Evolutionary conservation across 768 basidiomycete species (phyloP).

Genomic region (Mycena floridula): DNA sequence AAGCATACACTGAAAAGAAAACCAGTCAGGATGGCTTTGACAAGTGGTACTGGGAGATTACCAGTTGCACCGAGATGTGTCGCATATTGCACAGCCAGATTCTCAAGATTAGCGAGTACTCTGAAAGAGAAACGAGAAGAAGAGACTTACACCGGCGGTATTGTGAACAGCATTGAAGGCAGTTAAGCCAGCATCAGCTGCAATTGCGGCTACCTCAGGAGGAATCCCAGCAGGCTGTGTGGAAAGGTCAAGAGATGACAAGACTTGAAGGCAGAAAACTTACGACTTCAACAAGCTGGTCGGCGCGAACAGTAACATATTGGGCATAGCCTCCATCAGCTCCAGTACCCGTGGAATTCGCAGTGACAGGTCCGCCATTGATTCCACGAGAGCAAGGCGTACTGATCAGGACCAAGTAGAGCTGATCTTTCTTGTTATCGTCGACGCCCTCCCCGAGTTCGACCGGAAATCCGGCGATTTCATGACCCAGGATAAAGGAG

Average conservation of each 20-base stretch:
- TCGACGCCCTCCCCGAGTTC: slow-evolving; percentile 13
- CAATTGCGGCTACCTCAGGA: slow-evolving; percentile 10
- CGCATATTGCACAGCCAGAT: slow-evolving; percentile 14
- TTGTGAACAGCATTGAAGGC: slow-evolving; percentile 11
- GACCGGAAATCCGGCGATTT: slow-evolving; percentile 9
- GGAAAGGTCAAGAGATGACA: no score
- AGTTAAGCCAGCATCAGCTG: slow-evolving; percentile 10
- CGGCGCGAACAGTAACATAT: slow-evolving; percentile 4
- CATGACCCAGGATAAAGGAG: slow-evolving; percentile 11
- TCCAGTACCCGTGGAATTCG: slow-evolving; percentile 4
- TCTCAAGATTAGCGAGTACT: not conserved
- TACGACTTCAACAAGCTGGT: slow-evolving; percentile 11
- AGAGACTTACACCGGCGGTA: slow-evolving; percentile 6
- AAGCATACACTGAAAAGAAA: slow-evolving; percentile 15
- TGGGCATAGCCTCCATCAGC: slow-evolving; percentile 10
- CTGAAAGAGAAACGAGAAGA: not conserved
- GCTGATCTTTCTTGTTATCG: not conserved
- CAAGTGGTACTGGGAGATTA: not conserved
- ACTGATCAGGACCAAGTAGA: slow-evolving; percentile 5
- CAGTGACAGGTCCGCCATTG: no score
- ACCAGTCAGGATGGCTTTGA: not conserved
- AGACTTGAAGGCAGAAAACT: not conserved
- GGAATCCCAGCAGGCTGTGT: slow-evolving; percentile 10
- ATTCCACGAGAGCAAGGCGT: no score
- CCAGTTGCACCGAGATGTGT: slow-evolving; percentile 15